A percentile compares a stretch with the other conserved stretches of the same genome.
phyloP scores from a whole-genome alignment of 106 monocot species.

The Apostasia shenzhenica region DNA sequence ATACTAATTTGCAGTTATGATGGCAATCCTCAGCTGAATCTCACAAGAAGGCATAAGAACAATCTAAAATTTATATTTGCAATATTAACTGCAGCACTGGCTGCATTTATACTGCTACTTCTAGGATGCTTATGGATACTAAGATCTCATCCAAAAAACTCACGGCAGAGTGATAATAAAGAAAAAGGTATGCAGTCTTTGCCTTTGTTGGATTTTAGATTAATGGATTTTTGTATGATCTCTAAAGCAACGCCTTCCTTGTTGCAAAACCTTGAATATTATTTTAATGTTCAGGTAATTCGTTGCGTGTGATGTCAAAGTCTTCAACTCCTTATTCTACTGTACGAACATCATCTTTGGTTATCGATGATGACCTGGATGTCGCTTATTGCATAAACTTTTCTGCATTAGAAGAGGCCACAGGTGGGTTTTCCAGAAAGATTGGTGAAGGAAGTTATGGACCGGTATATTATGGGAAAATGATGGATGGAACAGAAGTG shows the following conservation, averaged over 20 bases:
- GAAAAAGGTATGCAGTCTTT: conserved; percentile 14
- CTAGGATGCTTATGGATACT: conserved; percentile 16
- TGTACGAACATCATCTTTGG: conserved; percentile 20
- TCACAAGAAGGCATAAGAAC: background rate
- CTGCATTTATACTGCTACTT: conserved; percentile 7
- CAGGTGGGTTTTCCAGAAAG: conserved; percentile 22
- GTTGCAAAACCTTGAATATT: too few relatives aligned
- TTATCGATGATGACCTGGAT: conserved; percentile 23
- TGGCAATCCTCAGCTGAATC: conserved; percentile 16
- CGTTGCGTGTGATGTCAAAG: conserved; percentile 23
- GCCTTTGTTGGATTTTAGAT: background rate
- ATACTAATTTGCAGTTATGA: conserved; percentile 19
- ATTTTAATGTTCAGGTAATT: conserved; percentile 12
- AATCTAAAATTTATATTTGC: conserved; percentile 8
- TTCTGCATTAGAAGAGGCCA: conserved; percentile 34
- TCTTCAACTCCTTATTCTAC: conserved; percentile 20
- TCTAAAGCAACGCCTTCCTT: background rate
- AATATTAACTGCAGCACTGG: conserved; percentile 7
- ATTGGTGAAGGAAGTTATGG: conserved; percentile 46
- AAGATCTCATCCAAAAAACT: conserved; percentile 9
- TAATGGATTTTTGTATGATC: background rate
- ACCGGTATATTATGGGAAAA: conserved; percentile 40
- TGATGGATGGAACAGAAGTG: conserved; percentile 40
- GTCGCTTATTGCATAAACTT: conserved; percentile 13
- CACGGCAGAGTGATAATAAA: background rate